Percentiles rank a stretch among this genome's conserved stretches.
Evolutionary conservation across 805 yeast genomes (phyloP).

Genomic region (Gaillardinia entomophila): DNA sequence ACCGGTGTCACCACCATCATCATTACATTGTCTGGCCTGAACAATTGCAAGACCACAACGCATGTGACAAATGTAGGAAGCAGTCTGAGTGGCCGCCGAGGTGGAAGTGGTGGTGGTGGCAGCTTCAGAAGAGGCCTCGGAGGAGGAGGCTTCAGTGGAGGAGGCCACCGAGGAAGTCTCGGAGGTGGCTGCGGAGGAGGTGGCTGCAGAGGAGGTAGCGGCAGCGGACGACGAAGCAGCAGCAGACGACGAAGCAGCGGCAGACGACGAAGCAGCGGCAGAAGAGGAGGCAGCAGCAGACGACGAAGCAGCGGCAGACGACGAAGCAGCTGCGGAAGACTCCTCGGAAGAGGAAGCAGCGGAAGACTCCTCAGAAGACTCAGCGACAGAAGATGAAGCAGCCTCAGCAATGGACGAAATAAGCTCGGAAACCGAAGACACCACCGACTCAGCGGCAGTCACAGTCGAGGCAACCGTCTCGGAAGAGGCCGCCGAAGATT

Average conservation of each 20-base stretch:
- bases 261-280: neutral
- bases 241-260: neutral
- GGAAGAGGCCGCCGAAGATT: neutral
- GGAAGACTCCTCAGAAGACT: too few relatives aligned
- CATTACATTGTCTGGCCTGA: neutral
- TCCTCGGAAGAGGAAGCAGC: constrained; percentile 5
- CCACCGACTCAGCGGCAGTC: neutral
- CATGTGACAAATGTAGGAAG: neutral
- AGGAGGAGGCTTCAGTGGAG: neutral
- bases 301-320: neutral
- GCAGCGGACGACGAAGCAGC: neutral
- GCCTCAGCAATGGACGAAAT: too few relatives aligned
- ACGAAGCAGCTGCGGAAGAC: constrained; percentile 2
- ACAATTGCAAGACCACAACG: neutral
- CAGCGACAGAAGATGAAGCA: too few relatives aligned
- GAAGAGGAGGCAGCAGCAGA: constrained; percentile 2
- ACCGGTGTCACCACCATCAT: neutral
- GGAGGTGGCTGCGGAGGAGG: neutral
- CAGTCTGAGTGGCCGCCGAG: neutral
- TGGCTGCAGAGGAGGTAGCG: too few relatives aligned
- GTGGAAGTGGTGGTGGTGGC: neutral
- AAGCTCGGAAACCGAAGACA: too few relatives aligned
- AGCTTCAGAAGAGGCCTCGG: neutral
- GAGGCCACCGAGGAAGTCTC: neutral
- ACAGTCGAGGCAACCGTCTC: neutral